phyloP scores from a whole-genome alignment of 371 early-diverging fungal genomes.

The Mucor racemosus region DNA sequence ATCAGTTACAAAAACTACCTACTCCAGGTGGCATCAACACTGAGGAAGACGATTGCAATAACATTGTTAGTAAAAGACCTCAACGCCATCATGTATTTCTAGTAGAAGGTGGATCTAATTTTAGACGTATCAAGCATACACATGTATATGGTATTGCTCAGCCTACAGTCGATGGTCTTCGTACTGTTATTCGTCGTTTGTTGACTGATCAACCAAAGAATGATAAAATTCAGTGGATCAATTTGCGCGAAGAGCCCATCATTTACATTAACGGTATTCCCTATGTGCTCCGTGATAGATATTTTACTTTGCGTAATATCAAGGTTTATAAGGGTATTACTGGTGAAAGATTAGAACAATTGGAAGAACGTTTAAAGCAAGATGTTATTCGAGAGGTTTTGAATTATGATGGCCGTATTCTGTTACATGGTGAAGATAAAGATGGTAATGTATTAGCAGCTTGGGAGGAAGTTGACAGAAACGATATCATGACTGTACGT shows the following conservation, averaged over 20 bases:
- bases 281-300: constrained; percentile 65
- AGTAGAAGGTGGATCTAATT: constrained; percentile 38
- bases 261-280: constrained; percentile 68
- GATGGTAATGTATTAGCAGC: constrained; percentile 44
- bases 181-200: constrained; percentile 36
- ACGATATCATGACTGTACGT: constrained; percentile 50
- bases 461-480: constrained; percentile 55
- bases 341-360: constrained; percentile 51
- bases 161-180: constrained; percentile 62
- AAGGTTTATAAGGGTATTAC: constrained; percentile 66
- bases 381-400: constrained; percentile 60
- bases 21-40: constrained; percentile 12
- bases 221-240: constrained; percentile 60
- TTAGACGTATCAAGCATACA: constrained; percentile 36
- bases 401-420: constrained; percentile 49
- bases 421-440: constrained; percentile 61
- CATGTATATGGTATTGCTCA: constrained; percentile 65
- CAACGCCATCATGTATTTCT: constrained; percentile 29
- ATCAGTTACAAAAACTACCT: constrained; percentile 26
- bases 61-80: neutral
- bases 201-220: constrained; percentile 19
- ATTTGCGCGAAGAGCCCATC: constrained; percentile 70
- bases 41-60: constrained; percentile 6
- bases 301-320: constrained; percentile 61
- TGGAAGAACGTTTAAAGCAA: constrained; percentile 61